These are phyloP conservation scores for Babesia ovis DNA, from an alignment of 169 alveolate species.

Conservation along the genomic window DNA sequence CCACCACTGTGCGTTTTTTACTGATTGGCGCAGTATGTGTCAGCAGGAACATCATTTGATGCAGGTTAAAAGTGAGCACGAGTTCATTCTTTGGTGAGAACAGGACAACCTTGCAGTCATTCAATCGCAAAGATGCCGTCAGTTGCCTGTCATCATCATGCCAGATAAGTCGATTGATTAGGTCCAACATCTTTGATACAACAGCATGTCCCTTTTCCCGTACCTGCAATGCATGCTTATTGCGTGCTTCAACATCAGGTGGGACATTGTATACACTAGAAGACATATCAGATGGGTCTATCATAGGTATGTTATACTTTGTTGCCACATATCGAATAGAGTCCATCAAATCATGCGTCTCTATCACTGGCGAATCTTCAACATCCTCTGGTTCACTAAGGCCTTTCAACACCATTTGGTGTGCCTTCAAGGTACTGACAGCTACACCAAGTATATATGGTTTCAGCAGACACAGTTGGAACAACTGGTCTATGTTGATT, in stretches of 20 bases:
- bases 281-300: background rate
- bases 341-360: conserved; percentile 20
- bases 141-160: conserved; percentile 21
- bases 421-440: conserved; percentile 5
- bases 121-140: background rate
- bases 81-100: conserved; percentile 24
- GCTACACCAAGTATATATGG: background rate
- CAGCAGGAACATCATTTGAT: conserved; percentile 14
- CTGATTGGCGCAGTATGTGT: conserved; percentile 28
- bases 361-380: background rate
- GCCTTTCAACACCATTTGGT: background rate
- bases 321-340: conserved; percentile 5
- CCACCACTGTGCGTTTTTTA: conserved; percentile 15
- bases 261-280: conserved; percentile 18
- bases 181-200: background rate
- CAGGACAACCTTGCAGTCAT: conserved; percentile 19
- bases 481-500: conserved; percentile 26
- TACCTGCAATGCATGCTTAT: background rate
- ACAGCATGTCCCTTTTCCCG: conserved; percentile 2
- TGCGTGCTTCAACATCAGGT: conserved; percentile 10
- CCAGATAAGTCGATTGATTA: conserved; percentile 15
- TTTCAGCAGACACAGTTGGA: conserved; percentile 27
- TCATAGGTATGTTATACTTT: conserved; percentile 19
- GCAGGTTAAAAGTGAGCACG: conserved; percentile 20
- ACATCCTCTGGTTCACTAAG: background rate